These are phyloP conservation scores for Amaranthus cruentus DNA, from an alignment of 148 eudicot genomes.

Conservation along the genomic window DNA sequence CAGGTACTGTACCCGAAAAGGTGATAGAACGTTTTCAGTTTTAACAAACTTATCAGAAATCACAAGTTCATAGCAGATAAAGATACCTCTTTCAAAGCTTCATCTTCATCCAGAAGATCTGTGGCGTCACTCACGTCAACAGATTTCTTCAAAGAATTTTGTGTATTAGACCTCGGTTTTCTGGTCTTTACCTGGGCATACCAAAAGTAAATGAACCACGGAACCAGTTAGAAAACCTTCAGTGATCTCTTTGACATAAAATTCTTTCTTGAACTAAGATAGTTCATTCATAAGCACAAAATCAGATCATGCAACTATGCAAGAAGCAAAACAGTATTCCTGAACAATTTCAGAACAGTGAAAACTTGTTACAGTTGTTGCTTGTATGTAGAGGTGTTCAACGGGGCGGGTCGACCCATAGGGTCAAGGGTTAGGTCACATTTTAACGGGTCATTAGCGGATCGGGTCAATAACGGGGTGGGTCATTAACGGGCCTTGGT, in stretches of 20 bases:
- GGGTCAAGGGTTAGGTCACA: too few species aligned
- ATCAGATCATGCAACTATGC: not conserved
- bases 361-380: too few species aligned
- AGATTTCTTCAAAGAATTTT: constrained; percentile 30
- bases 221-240: not conserved
- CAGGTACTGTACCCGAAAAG: not conserved
- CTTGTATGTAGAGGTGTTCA: not conserved
- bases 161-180: constrained; percentile 36
- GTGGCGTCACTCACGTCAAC: constrained; percentile 14
- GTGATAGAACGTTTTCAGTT: not conserved
- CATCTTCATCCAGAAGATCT: constrained; percentile 59
- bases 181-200: constrained; percentile 41
- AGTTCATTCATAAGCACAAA: not conserved
- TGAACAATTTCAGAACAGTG: not conserved
- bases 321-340: not conserved
- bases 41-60: not conserved
- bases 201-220: constrained; percentile 3
- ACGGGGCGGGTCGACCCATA: not conserved
- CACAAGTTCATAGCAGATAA: not conserved
- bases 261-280: not conserved
- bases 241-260: not conserved
- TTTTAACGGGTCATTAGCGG: too few species aligned
- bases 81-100: constrained; percentile 62
- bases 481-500: too few species aligned
- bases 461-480: too few species aligned